phyloP scores from a whole-genome alignment of 2,329 filamentous ascomycete species.

The Periconia macrospinosa region DNA sequence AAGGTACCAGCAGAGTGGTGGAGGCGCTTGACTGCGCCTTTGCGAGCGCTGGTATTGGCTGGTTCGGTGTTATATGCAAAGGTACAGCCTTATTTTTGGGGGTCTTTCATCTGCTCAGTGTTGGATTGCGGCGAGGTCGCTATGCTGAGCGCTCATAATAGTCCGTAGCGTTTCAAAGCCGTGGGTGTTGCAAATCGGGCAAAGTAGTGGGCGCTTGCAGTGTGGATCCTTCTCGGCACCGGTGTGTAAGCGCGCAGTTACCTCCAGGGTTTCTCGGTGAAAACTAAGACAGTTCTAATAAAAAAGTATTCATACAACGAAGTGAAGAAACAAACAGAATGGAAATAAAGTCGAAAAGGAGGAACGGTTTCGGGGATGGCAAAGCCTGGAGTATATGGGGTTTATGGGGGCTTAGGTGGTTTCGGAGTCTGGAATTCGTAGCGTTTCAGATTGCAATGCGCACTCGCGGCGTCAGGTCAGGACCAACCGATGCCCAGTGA shows the following conservation, averaged over 20 bases:
- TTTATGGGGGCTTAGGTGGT: background rate
- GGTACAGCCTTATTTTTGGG: background rate
- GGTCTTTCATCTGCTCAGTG: background rate
- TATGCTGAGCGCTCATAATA: background rate
- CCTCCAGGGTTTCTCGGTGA: background rate
- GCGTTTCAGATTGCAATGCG: background rate
- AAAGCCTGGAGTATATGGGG: background rate
- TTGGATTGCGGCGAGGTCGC: background rate
- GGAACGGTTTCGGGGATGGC: background rate
- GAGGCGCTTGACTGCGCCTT: background rate
- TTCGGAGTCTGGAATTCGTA: conserved; percentile 1
- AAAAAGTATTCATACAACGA: background rate
- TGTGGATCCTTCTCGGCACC: background rate
- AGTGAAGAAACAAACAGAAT: background rate
- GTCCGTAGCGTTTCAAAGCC: background rate
- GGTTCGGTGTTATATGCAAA: background rate
- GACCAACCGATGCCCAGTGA: background rate
- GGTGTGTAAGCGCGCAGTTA: background rate
- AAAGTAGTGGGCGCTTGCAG: background rate
- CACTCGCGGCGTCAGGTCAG: background rate
- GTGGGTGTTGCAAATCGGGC: background rate
- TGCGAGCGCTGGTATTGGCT: background rate
- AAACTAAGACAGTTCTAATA: background rate
- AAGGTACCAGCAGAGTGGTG: background rate
- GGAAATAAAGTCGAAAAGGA: background rate